phyloP scores from a whole-genome alignment of 2,329 filamentous ascomycete species.

The Thermothelomyces thermophilus region DNA sequence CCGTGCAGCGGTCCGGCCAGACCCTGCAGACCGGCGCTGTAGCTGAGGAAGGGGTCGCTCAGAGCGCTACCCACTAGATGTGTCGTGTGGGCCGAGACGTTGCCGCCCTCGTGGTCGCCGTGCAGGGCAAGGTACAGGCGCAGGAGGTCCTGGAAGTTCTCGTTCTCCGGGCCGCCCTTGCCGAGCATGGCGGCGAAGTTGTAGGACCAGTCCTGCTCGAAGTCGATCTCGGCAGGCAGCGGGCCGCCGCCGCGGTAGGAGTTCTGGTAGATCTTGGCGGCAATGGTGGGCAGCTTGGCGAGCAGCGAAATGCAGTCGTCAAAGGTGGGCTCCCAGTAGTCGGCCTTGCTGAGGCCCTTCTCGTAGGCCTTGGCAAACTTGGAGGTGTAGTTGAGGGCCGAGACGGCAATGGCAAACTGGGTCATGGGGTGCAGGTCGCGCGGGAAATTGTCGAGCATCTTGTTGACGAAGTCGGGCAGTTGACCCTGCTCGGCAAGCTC shows the following conservation, averaged over 20 bases:
- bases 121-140: conserved; percentile 92
- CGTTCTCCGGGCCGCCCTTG: conserved; percentile 79
- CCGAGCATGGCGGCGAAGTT: conserved; percentile 97
- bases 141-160: conserved; percentile 91
- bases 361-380: conserved; percentile 92
- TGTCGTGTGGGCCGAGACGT: conserved; percentile 91
- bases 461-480: conserved; percentile 75
- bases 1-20: conserved; percentile 89
- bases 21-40: conserved; percentile 91
- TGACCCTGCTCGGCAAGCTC: conserved; percentile 81
- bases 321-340: conserved; percentile 98
- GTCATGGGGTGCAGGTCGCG: conserved; percentile 95
- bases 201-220: conserved; percentile 92
- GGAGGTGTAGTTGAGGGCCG: conserved; percentile 91
- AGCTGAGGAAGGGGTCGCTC: conserved; percentile 90
- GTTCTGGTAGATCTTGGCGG: conserved; percentile 96
- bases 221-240: conserved; percentile 69
- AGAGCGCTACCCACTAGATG: conserved; percentile 93
- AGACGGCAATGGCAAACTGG: conserved; percentile 90
- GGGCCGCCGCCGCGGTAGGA: conserved; percentile 68
- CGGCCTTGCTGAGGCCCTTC: conserved; percentile 82
- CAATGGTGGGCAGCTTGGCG: conserved; percentile 93
- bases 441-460: conserved; percentile 87
- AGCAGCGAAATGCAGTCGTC: conserved; percentile 91
- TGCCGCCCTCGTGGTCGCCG: conserved; percentile 96